Percentiles rank a stretch among this genome's conserved stretches.
These are phyloP conservation scores for Zoysia matrella DNA, from an alignment of 202 grass and related monocot genomes.

Conservation along the genomic window DNA sequence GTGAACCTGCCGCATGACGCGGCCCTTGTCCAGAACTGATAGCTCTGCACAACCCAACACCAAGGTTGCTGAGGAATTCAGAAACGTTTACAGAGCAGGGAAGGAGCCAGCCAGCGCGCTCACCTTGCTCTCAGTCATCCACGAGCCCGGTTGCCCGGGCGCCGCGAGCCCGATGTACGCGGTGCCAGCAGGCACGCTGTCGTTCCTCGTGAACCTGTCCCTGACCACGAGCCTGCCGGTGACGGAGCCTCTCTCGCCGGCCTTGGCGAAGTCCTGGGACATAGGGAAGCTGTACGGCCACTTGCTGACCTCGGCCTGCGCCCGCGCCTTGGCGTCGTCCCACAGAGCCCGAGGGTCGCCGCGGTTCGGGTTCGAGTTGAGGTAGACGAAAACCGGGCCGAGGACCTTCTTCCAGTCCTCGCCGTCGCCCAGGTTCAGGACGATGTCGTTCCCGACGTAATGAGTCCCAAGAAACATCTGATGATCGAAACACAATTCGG, in stretches of 20 bases:
- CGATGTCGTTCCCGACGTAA: constrained; percentile 52
- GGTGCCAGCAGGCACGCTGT: too few species aligned
- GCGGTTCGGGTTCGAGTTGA: constrained; percentile 49
- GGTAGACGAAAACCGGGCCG: constrained; percentile 73
- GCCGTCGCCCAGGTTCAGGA: constrained; percentile 37
- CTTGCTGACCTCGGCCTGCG: constrained; percentile 35
- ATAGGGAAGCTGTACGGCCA: constrained; percentile 77
- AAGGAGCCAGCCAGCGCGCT: too few species aligned
- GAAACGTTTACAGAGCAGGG: too few species aligned
- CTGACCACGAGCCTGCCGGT: constrained; percentile 37
- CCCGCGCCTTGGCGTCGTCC: constrained; percentile 69
- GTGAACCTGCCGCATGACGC: constrained; percentile 37
- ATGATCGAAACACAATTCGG: too few species aligned
- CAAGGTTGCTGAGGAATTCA: neutral
- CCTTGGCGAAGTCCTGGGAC: constrained; percentile 60
- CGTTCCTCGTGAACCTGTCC: too few species aligned
- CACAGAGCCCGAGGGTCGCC: constrained; percentile 41
- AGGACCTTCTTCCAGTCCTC: constrained; percentile 83
- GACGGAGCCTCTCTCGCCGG: constrained; percentile 52
- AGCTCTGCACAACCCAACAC: neutral
- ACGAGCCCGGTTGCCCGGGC: constrained; percentile 60
- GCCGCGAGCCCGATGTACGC: too few species aligned
- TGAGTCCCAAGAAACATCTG: constrained; percentile 71
- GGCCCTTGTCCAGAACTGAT: constrained; percentile 56
- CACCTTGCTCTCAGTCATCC: constrained; percentile 65